Conservation (phyloP, 2,329 filamentous ascomycete species). For the Botrytis aclada region DNA sequence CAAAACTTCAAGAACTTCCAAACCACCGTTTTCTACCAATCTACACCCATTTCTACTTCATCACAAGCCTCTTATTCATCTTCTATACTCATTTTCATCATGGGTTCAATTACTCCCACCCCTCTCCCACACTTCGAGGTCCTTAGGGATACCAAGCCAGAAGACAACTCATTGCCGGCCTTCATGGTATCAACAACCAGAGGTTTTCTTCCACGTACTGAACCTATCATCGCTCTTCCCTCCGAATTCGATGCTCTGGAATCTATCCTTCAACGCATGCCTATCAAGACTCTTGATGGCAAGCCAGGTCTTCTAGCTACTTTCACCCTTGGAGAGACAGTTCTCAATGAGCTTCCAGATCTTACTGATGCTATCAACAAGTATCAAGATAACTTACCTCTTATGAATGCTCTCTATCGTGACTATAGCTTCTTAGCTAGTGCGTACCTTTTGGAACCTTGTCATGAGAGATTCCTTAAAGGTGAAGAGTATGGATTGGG, state of each 20-base stretch:
- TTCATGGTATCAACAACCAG: slow-evolving; percentile 77
- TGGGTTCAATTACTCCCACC: slow-evolving; percentile 34
- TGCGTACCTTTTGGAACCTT: slow-evolving; percentile 87
- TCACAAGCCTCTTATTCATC: slow-evolving; percentile 7
- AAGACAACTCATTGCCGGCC: slow-evolving; percentile 62
- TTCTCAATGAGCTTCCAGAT: slow-evolving; percentile 72
- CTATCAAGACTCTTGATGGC: slow-evolving; percentile 71
- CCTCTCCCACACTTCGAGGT: slow-evolving; percentile 50
- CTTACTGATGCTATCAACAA: slow-evolving; percentile 70
- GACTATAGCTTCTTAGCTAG: slow-evolving; percentile 92
- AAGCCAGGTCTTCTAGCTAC: slow-evolving; percentile 73
- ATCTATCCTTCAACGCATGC: slow-evolving; percentile 71
- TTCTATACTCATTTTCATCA: slow-evolving; percentile 24
- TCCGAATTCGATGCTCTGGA: slow-evolving; percentile 70
- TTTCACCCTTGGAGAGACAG: slow-evolving; percentile 70
- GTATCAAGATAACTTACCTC: slow-evolving; percentile 68
- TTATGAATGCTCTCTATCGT: slow-evolving; percentile 83
- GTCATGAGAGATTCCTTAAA: slow-evolving; percentile 70
- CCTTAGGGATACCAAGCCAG: slow-evolving; percentile 59
- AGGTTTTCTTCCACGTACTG: slow-evolving; percentile 69
- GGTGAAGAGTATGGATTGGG: slow-evolving; percentile 77
- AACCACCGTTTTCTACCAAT: slow-evolving; percentile 15
- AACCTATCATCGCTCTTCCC: slow-evolving; percentile 64
- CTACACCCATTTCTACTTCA: slow-evolving; percentile 6
- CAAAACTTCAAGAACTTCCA: not conserved